Conservation (phyloP, 208 protist species). For the Acanthamoeba royreba region DNA sequence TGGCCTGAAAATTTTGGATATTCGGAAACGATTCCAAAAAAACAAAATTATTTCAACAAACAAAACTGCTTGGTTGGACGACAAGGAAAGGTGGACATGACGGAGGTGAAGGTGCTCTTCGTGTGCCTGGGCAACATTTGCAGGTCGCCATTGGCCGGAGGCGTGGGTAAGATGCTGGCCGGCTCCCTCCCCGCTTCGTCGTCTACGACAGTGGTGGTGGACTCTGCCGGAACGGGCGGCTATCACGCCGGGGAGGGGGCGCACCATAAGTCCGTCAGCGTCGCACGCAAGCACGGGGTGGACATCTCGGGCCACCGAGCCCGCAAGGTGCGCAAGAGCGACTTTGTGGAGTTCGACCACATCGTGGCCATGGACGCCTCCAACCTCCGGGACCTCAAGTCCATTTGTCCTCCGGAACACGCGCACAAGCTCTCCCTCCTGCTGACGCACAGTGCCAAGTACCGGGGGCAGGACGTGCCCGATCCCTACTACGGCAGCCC, state of each 20-base stretch:
- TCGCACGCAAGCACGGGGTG: background rate
- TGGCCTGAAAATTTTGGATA: no score
- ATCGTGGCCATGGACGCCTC: constrained; percentile 51
- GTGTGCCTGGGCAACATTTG: constrained; percentile 65
- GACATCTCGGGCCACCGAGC: constrained; percentile 37
- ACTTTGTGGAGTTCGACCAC: constrained; percentile 59
- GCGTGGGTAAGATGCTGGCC: constrained; percentile 17
- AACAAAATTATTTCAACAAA: no score
- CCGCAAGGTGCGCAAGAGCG: constrained; percentile 34
- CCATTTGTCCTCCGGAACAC: background rate
- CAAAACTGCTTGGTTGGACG: no score
- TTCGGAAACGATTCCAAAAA: no score
- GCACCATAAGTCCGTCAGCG: background rate
- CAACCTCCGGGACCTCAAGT: constrained; percentile 39
- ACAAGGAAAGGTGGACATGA: no score
- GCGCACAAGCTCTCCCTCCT: constrained; percentile 29
- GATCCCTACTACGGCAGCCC: constrained; percentile 16
- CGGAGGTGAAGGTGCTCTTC: constrained; percentile 46
- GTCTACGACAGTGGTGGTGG: constrained; percentile 7
- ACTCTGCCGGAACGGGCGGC: constrained; percentile 53
- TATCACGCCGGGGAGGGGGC: constrained; percentile 23
- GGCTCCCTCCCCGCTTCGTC: no score
- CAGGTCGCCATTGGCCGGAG: constrained; percentile 56
- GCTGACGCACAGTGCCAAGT: background rate
- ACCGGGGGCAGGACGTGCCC: background rate